Evolutionary conservation across 352 stramenopile species (phyloP).

Genomic region (Pythium coloratum): DNA sequence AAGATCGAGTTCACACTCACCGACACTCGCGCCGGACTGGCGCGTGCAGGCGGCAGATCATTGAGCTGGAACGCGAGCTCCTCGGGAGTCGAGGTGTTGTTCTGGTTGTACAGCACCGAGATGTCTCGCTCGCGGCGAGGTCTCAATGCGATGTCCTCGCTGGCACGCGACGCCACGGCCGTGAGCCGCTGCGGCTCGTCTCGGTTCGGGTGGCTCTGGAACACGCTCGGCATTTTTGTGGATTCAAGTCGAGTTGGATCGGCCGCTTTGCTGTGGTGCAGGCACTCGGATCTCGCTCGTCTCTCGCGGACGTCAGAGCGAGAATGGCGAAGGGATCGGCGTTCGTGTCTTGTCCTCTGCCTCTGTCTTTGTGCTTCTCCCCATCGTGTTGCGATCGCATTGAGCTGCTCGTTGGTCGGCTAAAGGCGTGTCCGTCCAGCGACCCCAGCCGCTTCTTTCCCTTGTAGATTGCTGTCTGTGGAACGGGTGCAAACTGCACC

Average conservation of each 20-base stretch:
- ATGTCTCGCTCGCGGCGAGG: conserved; percentile 8
- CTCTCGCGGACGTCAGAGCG: not conserved
- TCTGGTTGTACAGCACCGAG: conserved; percentile 5
- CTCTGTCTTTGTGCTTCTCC: not conserved
- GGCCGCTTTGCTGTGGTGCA: not conserved
- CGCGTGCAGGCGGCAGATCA: not conserved
- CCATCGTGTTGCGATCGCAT: not conserved
- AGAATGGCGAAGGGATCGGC: not conserved
- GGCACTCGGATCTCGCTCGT: not conserved
- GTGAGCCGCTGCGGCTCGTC: conserved; percentile 22
- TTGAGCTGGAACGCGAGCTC: conserved; percentile 19
- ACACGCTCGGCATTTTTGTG: conserved; percentile 11
- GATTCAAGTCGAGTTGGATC: not conserved
- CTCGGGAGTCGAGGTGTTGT: conserved; percentile 1
- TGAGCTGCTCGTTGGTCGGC: not conserved
- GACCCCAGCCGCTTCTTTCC: conserved; percentile 2
- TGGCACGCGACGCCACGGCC: conserved; percentile 14
- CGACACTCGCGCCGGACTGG: not conserved
- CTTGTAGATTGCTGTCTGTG: not conserved
- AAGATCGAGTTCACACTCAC: conserved; percentile 26
- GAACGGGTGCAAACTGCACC: not conserved
- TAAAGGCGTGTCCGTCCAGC: not conserved
- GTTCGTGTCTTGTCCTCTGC: not conserved
- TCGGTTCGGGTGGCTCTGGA: conserved; percentile 19
- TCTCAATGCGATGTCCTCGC: conserved; percentile 10